A percentile compares a stretch with the other conserved stretches of the same genome.
phyloP scores from a whole-genome alignment of 805 yeast genomes.

The Saccharomycopsis microspora region DNA sequence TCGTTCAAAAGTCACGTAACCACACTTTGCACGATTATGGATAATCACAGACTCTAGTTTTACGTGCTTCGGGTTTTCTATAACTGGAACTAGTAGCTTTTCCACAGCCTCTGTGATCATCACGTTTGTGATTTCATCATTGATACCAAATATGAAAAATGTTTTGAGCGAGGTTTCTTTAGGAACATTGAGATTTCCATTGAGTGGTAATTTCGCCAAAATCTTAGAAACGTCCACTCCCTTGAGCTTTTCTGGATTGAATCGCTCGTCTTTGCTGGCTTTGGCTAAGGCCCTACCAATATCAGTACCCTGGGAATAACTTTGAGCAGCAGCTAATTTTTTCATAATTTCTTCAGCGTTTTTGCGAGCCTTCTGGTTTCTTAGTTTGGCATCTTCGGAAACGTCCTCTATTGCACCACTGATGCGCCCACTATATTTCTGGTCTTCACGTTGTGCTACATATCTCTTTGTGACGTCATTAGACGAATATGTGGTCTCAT shows the following conservation, averaged over 20 bases:
- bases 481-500: conserved; percentile 30
- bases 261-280: conserved; percentile 12
- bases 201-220: conserved; percentile 54
- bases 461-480: conserved; percentile 44
- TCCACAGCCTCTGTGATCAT: conserved; percentile 39
- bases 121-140: conserved; percentile 55
- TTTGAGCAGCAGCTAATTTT: conserved; percentile 24
- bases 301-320: neutral
- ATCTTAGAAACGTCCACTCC: conserved; percentile 38
- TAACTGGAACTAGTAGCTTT: conserved; percentile 16
- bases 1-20: conserved; percentile 43
- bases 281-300: neutral
- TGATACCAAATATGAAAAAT: conserved; percentile 68
- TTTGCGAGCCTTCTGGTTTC: conserved; percentile 24
- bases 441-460: conserved; percentile 38
- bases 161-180: conserved; percentile 34
- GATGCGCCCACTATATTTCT: conserved; percentile 18
- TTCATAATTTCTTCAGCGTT: conserved; percentile 41
- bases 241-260: conserved; percentile 11
- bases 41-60: conserved; percentile 35
- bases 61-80: neutral
- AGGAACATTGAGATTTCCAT: conserved; percentile 40
- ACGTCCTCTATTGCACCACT: conserved; percentile 15
- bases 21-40: conserved; percentile 51
- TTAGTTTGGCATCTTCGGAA: conserved; percentile 5